These are phyloP conservation scores for Lasiodiplodia sp. DNA, from an alignment of 2,329 filamentous ascomycete species.

Conservation along the genomic window DNA sequence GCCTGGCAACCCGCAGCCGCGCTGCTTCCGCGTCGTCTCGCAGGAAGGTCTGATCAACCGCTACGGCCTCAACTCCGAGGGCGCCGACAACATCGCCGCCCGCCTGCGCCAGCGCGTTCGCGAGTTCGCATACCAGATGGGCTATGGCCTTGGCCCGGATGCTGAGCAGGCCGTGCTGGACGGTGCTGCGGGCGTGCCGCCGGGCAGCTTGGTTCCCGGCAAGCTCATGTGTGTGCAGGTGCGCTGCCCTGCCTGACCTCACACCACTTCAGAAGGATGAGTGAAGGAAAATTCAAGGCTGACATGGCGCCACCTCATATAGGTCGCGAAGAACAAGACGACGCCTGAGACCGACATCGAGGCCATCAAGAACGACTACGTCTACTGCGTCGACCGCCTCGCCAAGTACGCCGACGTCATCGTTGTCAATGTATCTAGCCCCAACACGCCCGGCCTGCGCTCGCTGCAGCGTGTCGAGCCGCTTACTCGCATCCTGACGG, in stretches of 20 bases:
- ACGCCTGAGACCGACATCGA: conserved; percentile 86
- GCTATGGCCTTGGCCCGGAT: conserved; percentile 67
- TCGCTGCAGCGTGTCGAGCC: conserved; percentile 86
- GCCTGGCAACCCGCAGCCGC: conserved; percentile 83
- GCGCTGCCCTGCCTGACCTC: conserved; percentile 17
- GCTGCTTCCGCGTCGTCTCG: conserved; percentile 84
- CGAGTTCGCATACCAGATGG: conserved; percentile 74
- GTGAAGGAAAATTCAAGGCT: neutral
- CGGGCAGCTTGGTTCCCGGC: conserved; percentile 79
- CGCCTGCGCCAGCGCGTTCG: conserved; percentile 79
- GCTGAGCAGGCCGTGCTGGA: conserved; percentile 77
- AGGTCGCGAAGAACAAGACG: conserved; percentile 91
- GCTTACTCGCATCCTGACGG: conserved; percentile 78
- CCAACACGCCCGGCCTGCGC: conserved; percentile 91
- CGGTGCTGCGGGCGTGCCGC: conserved; percentile 77
- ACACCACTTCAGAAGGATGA: neutral
- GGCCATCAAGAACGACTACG: conserved; percentile 80
- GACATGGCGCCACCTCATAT: conserved; percentile 4
- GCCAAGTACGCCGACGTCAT: conserved; percentile 91
- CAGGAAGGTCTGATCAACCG: conserved; percentile 92
- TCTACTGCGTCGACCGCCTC: conserved; percentile 84
- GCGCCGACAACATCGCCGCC: conserved; percentile 85
- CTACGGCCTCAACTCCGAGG: conserved; percentile 92
- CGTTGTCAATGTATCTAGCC: conserved; percentile 97
- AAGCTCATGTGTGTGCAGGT: conserved; percentile 82